phyloP scores from a whole-genome alignment of 1,284 basidiomycete genomes.

The Ceratobasidium sp. region DNA sequence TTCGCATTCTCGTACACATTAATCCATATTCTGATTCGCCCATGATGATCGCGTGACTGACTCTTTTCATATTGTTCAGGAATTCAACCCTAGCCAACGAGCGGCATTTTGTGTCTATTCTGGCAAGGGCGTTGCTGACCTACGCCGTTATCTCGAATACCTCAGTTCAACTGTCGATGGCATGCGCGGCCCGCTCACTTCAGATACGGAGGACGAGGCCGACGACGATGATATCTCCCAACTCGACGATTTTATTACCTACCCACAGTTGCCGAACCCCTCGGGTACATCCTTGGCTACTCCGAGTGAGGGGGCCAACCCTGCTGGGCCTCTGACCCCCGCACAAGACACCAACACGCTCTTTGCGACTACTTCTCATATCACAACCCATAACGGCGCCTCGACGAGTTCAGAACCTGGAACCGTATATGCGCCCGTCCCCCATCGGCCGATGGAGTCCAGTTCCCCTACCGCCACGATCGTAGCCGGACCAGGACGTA shows the following conservation, averaged over 20 bases:
- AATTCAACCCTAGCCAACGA: conserved; percentile 91
- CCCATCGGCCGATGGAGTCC: conserved; percentile 27
- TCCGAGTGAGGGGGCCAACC: background rate
- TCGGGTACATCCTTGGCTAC: background rate
- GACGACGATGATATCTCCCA: conserved; percentile 36
- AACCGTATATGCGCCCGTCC: conserved; percentile 12
- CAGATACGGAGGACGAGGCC: conserved; percentile 37
- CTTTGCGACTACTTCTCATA: conserved; percentile 6
- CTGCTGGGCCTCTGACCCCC: conserved; percentile 4
- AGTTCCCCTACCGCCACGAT: conserved; percentile 55
- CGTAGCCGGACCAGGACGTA: conserved; percentile 59
- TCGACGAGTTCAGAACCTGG: background rate
- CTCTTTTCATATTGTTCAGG: conserved; percentile 57
- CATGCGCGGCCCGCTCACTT: conserved; percentile 23
- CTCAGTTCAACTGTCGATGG: conserved; percentile 31
- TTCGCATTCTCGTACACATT: background rate
- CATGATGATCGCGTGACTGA: background rate
- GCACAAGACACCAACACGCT: conserved; percentile 4
- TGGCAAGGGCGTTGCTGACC: conserved; percentile 84
- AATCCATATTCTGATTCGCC: background rate
- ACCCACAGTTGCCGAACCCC: conserved; percentile 12
- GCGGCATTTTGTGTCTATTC: conserved; percentile 98
- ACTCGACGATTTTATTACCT: conserved; percentile 35
- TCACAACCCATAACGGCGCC: background rate
- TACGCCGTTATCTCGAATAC: conserved; percentile 71